A percentile compares a stretch with the other conserved stretches of the same genome.
Conservation (phyloP, 192 early-diverging fungal species). For the Pilobolus umbonatus region DNA sequence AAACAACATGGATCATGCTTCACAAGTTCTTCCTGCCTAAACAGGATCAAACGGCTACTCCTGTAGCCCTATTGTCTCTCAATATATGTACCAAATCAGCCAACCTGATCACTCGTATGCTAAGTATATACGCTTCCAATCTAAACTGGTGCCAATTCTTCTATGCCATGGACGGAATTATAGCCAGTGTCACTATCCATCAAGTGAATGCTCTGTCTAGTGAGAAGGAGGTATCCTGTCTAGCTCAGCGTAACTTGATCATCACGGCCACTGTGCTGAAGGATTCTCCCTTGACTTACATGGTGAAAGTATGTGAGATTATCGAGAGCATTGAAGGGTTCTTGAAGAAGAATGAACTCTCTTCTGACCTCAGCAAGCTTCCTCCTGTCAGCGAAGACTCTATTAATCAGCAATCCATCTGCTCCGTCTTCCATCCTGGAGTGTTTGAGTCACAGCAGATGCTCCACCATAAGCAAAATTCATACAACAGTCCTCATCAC, state of each 20-base stretch:
- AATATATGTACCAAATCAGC: conserved; percentile 42
- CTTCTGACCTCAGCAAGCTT: conserved; percentile 22
- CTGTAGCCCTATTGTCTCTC: conserved; percentile 34
- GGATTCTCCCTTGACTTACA: conserved; percentile 32
- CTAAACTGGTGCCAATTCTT: conserved; percentile 40
- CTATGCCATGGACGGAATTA: conserved; percentile 34
- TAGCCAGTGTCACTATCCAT: conserved; percentile 37
- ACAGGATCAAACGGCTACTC: conserved; percentile 38
- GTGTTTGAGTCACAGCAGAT: conserved; percentile 16
- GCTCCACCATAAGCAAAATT: conserved; percentile 9
- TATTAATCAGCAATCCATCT: conserved; percentile 34
- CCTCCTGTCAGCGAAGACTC: conserved; percentile 32
- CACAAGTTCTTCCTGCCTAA: conserved; percentile 42
- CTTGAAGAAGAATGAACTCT: conserved; percentile 26
- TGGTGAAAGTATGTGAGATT: conserved; percentile 37
- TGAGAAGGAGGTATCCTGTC: conserved; percentile 29
- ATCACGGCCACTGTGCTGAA: conserved; percentile 31
- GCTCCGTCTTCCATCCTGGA: conserved; percentile 31
- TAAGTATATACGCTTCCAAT: conserved; percentile 30
- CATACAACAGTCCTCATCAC: background rate
- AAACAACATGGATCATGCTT: conserved; percentile 42
- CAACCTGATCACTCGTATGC: conserved; percentile 35
- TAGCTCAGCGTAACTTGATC: conserved; percentile 35
- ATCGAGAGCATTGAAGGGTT: conserved; percentile 36
- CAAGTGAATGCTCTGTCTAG: conserved; percentile 39